Conservation (phyloP, 108 stramenopile species). For the Chaetoceros tenuissimus region DNA sequence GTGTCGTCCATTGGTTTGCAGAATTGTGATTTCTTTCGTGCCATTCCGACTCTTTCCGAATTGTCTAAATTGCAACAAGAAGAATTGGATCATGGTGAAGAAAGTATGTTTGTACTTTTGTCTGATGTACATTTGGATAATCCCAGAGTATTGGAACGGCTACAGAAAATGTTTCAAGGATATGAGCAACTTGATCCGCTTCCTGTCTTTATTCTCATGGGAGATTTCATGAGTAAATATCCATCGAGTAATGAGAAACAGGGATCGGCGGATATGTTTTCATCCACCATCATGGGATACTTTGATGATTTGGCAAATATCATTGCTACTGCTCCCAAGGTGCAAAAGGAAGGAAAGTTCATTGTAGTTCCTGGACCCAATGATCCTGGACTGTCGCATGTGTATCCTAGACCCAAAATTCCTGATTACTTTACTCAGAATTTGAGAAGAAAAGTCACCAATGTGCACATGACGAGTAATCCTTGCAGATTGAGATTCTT, state of each 20-base stretch:
- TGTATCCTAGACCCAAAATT: conserved; percentile 62
- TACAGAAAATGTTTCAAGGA: conserved; percentile 68
- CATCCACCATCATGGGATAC: conserved; percentile 35
- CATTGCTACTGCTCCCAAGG: conserved; percentile 42
- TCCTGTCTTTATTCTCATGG: conserved; percentile 89
- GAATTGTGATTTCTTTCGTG: conserved; percentile 49
- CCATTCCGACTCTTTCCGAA: conserved; percentile 51
- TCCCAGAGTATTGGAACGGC: conserved; percentile 63
- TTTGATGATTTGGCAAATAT: conserved; percentile 60
- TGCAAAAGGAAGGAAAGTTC: conserved; percentile 61
- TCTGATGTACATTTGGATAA: conserved; percentile 89
- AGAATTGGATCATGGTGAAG: conserved; percentile 38
- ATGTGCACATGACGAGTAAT: conserved; percentile 53
- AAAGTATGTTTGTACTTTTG: conserved; percentile 74
- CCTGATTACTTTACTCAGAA: conserved; percentile 43
- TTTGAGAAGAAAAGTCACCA: conserved; percentile 27
- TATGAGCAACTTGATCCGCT: conserved; percentile 39
- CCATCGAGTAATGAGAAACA: conserved; percentile 11
- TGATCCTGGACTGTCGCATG: conserved; percentile 54
- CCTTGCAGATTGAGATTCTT: conserved; percentile 83
- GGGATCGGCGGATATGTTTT: conserved; percentile 31
- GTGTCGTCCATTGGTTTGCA: conserved; percentile 56
- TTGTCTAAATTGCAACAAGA: conserved; percentile 40
- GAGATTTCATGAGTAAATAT: conserved; percentile 70
- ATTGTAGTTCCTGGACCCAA: conserved; percentile 87